Evolutionary conservation across 2,329 filamentous ascomycete genomes (phyloP).

Genomic region (Fusarium tupiense): DNA sequence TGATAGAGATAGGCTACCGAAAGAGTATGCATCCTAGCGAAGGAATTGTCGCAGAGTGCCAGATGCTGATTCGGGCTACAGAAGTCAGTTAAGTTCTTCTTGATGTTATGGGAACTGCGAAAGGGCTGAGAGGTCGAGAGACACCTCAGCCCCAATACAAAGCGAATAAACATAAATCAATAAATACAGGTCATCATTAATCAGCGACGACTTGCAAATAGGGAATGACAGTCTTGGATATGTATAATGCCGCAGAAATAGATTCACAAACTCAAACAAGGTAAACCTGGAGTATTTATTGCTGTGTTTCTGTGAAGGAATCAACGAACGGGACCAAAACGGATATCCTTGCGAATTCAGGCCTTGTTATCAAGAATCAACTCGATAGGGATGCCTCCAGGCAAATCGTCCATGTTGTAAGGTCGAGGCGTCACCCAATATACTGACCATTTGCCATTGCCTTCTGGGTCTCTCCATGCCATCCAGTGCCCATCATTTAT

Average conservation of each 20-base stretch:
- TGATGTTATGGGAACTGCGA: background rate
- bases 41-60: background rate
- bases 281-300: no score
- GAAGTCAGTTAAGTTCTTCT: background rate
- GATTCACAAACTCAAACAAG: no score
- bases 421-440: background rate
- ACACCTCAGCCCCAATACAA: background rate
- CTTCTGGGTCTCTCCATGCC: background rate
- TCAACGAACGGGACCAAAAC: no score
- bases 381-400: background rate
- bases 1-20: background rate
- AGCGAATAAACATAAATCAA: background rate
- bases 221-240: no score
- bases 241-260: no score
- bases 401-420: background rate
- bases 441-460: background rate
- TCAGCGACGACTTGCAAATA: background rate
- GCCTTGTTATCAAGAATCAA: background rate
- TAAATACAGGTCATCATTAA: background rate
- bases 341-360: fast-evolving
- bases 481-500: background rate
- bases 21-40: background rate
- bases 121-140: background rate
- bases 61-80: background rate
- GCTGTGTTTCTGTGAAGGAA: no score